Percentiles rank a stretch among this genome's conserved stretches.
Conservation (phyloP, 257 asterid genomes). For the Craterostigma plantagineum region DNA sequence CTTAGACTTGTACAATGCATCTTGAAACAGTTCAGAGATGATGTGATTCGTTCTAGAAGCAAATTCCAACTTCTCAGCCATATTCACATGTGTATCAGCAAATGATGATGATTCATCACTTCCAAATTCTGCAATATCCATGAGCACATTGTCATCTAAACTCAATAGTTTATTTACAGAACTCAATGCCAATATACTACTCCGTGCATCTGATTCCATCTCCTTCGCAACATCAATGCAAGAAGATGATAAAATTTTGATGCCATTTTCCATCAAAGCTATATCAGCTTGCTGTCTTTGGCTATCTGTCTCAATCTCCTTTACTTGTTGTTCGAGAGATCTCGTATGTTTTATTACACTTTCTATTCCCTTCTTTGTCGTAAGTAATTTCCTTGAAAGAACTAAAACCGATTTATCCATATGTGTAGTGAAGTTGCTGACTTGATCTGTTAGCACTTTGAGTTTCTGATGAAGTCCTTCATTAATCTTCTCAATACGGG, state of each 20-base stretch:
- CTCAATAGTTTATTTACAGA: slow-evolving; percentile 20
- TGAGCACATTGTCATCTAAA: slow-evolving; percentile 16
- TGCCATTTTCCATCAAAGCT: slow-evolving; percentile 31
- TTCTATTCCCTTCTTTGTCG: slow-evolving; percentile 23
- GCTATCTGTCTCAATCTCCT: slow-evolving; percentile 31
- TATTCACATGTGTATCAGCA: slow-evolving; percentile 22
- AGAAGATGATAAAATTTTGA: slow-evolving; percentile 40
- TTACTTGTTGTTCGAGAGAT: slow-evolving; percentile 35
- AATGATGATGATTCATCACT: slow-evolving; percentile 17
- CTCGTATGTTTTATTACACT: slow-evolving; percentile 18
- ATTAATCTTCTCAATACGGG: slow-evolving; percentile 33
- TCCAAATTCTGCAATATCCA: slow-evolving; percentile 15
- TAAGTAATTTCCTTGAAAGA: slow-evolving; percentile 27
- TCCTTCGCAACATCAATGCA: slow-evolving; percentile 43
- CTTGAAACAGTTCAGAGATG: slow-evolving; percentile 26
- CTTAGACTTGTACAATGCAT: slow-evolving; percentile 19
- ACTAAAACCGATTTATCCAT: slow-evolving; percentile 36
- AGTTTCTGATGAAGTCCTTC: slow-evolving; percentile 47
- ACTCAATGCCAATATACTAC: slow-evolving; percentile 21
- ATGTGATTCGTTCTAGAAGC: slow-evolving; percentile 35
- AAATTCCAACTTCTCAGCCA: slow-evolving; percentile 44
- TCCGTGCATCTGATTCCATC: slow-evolving; percentile 26
- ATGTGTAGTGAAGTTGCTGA: slow-evolving; percentile 26
- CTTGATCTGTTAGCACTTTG: slow-evolving; percentile 44
- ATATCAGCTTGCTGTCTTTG: slow-evolving; percentile 29